Base-by-base conservation (phyloP, 768 basidiomycete species). In the Leccinellum luteum region DNA sequence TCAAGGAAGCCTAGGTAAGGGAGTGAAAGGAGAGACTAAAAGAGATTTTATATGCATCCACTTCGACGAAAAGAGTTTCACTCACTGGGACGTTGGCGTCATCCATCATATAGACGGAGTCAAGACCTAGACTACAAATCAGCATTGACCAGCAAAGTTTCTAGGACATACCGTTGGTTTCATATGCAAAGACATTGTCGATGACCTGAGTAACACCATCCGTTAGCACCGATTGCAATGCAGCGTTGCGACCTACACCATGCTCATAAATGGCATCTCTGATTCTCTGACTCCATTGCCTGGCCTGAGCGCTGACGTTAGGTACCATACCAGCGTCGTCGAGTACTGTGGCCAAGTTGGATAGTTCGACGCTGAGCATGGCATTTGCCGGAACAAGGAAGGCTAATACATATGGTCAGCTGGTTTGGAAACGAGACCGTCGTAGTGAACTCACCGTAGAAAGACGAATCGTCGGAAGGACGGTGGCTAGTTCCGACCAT, bases 1-100 rank as follows among this genome's bases (percentile, higher is more conserved):
- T 85, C 78, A 55, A 92, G 73, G 73, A 91, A 91, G 1, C 88
- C 88, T 25, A 92, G 80, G 66, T 92, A 92, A 12, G 89, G 89
- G 32, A 92, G 77, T 0, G 89, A 86, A 23, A 92, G 72, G n/a
- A 91, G 75, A 0, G 89, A 89, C 88, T 90, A 21, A 43, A 49
- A 15, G 28, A 34, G 2, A 23, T 57, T n/a, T 55, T 32, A 30
- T 44, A 38, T 31, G n/a, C 19, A 32, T 47, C 31, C 43, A 45
- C 30, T 47, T 21, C 28, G 45, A 58, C 48, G 35, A 43, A 4
- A 23, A 21, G 35, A 34, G 3, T 23, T 8, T 34, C 15, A 69
- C 85, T 64, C 69, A 89, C 88, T 5, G 90, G 90, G 44, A 92
- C 90, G 61, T 92, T 92, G 6, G 90, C 90, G 62, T 92, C 90